A percentile compares a stretch with the other conserved stretches of the same genome.
These are phyloP conservation scores for Lipomyces yamanashiensis DNA, from an alignment of 805 yeast species.

Conservation along the genomic window DNA sequence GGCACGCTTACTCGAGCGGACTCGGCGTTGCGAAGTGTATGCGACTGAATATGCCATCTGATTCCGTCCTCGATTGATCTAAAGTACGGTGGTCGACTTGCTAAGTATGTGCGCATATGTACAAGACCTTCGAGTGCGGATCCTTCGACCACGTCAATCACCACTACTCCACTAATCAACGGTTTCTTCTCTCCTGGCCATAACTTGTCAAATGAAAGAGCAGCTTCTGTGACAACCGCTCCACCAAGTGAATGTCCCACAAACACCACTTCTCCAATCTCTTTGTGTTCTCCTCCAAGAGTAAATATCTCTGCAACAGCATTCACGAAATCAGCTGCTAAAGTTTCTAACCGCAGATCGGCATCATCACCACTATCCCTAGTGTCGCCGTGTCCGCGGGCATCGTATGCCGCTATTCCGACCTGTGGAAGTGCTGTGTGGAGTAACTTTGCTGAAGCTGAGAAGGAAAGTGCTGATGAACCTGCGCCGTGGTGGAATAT, in stretches of 20 bases:
- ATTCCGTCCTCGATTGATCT: slow-evolving; percentile 61
- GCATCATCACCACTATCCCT: slow-evolving; percentile 38
- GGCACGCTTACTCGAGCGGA: slow-evolving; percentile 85
- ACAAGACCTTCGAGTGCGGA: slow-evolving; percentile 74
- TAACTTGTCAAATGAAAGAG: slow-evolving; percentile 39
- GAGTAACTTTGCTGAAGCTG: slow-evolving; percentile 41
- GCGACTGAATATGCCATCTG: slow-evolving; percentile 75
- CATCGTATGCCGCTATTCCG: slow-evolving; percentile 75
- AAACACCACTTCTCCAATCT: slow-evolving; percentile 52
- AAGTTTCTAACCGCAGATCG: slow-evolving; percentile 54
- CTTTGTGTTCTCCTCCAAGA: slow-evolving; percentile 27
- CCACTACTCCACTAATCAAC: slow-evolving; percentile 65
- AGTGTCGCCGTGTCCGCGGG: slow-evolving; percentile 82
- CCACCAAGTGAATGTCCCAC: slow-evolving; percentile 96
- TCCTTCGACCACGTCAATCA: slow-evolving; percentile 94
- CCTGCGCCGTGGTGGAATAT: slow-evolving; percentile 96
- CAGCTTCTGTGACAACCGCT: slow-evolving; percentile 67
- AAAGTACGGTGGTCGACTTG: slow-evolving; percentile 67
- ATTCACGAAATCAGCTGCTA: slow-evolving; percentile 62
- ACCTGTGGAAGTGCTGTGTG: slow-evolving; percentile 46
- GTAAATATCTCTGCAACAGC: slow-evolving; percentile 52
- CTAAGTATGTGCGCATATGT: slow-evolving; percentile 69
- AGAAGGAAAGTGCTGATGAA: slow-evolving; percentile 80
- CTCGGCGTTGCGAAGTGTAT: slow-evolving; percentile 56
- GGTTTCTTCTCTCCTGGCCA: slow-evolving; percentile 19